Evolutionary conservation across 352 stramenopile species (phyloP).

Genomic region (Phytopythium sindhum): DNA sequence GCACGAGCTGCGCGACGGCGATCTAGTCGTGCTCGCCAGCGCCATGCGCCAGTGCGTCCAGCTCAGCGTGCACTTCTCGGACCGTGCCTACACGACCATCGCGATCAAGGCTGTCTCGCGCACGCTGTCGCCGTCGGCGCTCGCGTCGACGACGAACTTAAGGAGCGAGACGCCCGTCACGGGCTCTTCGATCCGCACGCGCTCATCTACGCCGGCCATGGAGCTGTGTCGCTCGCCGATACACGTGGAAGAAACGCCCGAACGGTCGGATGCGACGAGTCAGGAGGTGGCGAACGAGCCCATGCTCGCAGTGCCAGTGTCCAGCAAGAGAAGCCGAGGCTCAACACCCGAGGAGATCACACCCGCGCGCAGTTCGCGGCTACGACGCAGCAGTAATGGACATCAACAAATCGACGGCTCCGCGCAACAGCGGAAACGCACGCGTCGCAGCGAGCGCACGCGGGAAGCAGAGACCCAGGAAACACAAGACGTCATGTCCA

Average conservation of each 20-base stretch:
- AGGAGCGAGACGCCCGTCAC: neutral
- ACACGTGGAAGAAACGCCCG: neutral
- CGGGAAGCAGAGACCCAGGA: constrained; percentile 13
- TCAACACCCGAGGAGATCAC: constrained; percentile 12
- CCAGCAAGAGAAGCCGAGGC: constrained; percentile 6
- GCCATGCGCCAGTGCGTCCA: constrained; percentile 60
- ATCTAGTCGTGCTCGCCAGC: constrained; percentile 68
- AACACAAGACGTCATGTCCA: neutral
- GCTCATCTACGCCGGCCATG: neutral
- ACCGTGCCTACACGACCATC: constrained; percentile 38
- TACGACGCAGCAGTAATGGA: constrained; percentile 26
- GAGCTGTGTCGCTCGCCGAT: constrained; percentile 6
- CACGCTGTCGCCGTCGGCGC: neutral
- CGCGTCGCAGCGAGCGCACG: constrained; percentile 17
- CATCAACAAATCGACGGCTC: constrained; percentile 13
- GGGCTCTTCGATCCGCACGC: neutral
- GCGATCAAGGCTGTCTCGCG: constrained; percentile 29
- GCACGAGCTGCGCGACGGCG: constrained; percentile 58
- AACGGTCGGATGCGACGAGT: constrained; percentile 17
- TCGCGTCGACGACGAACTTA: neutral
- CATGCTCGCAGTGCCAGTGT: constrained; percentile 10
- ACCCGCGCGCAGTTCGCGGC: constrained; percentile 17
- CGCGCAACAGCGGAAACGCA: constrained; percentile 33
- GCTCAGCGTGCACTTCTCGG: constrained; percentile 43
- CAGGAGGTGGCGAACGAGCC: constrained; percentile 7